phyloP scores from a whole-genome alignment of 805 yeast species.

The Schizosaccharomyces cryophilus region DNA sequence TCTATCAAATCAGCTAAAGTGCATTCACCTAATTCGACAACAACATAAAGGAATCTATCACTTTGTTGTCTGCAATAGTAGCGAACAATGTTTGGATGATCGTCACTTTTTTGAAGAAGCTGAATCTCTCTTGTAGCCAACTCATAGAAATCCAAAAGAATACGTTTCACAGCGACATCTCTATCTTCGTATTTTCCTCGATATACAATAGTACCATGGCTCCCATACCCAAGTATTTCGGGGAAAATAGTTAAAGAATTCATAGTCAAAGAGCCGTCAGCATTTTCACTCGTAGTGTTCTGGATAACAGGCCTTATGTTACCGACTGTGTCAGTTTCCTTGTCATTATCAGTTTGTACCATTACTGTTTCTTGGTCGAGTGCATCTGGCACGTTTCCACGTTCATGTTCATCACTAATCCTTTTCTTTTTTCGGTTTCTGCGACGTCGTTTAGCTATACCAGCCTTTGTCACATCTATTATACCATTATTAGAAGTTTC shows the following conservation, averaged over 20 bases:
- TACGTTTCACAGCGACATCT: constrained; percentile 87
- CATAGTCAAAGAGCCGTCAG: background rate
- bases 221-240: constrained; percentile 73
- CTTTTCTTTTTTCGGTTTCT: background rate
- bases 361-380: too few relatives aligned
- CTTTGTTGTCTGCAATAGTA: constrained; percentile 77
- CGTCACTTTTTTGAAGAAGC: constrained; percentile 49
- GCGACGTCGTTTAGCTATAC: background rate
- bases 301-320: background rate
- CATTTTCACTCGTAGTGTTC: background rate
- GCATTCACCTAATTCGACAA: constrained; percentile 72
- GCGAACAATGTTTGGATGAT: constrained; percentile 36
- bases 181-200: constrained; percentile 75
- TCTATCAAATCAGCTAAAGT: constrained; percentile 70
- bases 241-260: constrained; percentile 33
- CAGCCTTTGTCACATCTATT: background rate
- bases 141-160: constrained; percentile 81
- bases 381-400: too few relatives aligned
- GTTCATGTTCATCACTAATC: background rate
- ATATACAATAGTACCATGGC: constrained; percentile 88
- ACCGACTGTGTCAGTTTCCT: background rate
- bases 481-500: background rate
- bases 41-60: constrained; percentile 74
- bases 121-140: constrained; percentile 86
- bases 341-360: too few relatives aligned